A percentile compares a stretch with the other conserved stretches of the same genome.
phyloP scores from a whole-genome alignment of 345 rosid species.

The Ceriops decandra region DNA sequence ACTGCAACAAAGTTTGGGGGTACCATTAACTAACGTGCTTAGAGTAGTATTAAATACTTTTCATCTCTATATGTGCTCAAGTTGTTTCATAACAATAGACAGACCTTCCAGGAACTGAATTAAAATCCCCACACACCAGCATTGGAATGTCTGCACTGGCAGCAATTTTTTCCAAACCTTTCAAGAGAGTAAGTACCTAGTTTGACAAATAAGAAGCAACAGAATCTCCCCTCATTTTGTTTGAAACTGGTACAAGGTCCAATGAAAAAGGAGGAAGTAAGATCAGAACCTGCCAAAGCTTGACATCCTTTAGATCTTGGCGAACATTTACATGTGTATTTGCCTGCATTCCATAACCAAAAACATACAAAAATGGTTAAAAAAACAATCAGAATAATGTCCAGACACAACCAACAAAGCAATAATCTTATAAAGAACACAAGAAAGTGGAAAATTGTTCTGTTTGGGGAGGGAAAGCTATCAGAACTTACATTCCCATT shows the following conservation, averaged over 20 bases:
- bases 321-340: constrained; percentile 85
- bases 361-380: constrained; percentile 13
- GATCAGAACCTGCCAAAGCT: constrained; percentile 86
- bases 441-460: too few species aligned
- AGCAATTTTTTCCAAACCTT: constrained; percentile 96
- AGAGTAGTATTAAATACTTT: not conserved
- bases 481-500: too few species aligned
- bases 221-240: not conserved
- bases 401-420: not conserved
- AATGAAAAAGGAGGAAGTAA: constrained; percentile 6
- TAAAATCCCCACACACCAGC: constrained; percentile 98
- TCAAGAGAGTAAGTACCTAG: constrained; percentile 92
- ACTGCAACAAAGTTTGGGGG: constrained; percentile 45
- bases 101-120: constrained; percentile 88
- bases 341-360: constrained; percentile 54
- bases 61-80: constrained; percentile 14
- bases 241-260: not conserved
- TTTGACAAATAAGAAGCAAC: constrained; percentile 17
- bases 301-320: constrained; percentile 87
- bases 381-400: constrained; percentile 6
- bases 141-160: constrained; percentile 97
- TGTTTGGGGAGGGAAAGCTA: too few species aligned
- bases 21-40: not conserved
- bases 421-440: too few species aligned
- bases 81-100: constrained; percentile 20